Conservation (phyloP, 306 rosid species). For the Malus sieversii region DNA sequence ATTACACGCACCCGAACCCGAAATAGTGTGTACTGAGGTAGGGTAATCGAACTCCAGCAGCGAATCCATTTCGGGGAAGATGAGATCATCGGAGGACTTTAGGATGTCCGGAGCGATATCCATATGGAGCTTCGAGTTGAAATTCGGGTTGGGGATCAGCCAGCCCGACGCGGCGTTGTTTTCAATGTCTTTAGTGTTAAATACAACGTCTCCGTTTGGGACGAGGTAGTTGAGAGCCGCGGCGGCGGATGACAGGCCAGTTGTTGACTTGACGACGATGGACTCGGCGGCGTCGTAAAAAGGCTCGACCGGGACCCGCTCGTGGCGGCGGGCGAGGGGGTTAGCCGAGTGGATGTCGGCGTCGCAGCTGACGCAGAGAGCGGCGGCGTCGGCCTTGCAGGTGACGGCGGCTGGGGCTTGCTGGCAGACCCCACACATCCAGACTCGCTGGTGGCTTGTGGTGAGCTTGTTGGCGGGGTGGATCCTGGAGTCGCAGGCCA, state of each 20-base stretch:
- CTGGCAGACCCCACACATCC: slow-evolving; percentile 96
- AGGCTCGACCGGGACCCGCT: slow-evolving; percentile 82
- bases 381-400: slow-evolving; percentile 95
- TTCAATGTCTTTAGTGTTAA: slow-evolving; percentile 12
- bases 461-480: slow-evolving; percentile 58
- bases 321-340: slow-evolving; percentile 87
- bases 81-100: slow-evolving; percentile 46
- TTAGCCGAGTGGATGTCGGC: slow-evolving; percentile 89
- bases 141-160: slow-evolving; percentile 47
- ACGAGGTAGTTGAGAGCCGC: slow-evolving; percentile 24
- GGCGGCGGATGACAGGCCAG: background rate
- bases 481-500: slow-evolving; percentile 61
- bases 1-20: slow-evolving; percentile 20
- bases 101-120: slow-evolving; percentile 37
- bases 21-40: slow-evolving; percentile 29
- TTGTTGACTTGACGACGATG: slow-evolving; percentile 25
- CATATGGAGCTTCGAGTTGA: slow-evolving; percentile 28
- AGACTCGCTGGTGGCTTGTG: slow-evolving; percentile 75
- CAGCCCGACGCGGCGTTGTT: slow-evolving; percentile 22
- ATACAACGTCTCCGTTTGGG: slow-evolving; percentile 17
- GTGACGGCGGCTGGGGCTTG: slow-evolving; percentile 91
- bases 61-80: slow-evolving; percentile 69
- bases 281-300: slow-evolving; percentile 59
- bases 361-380: slow-evolving; percentile 85
- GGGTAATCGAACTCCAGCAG: slow-evolving; percentile 65